Percentiles rank a stretch among this genome's conserved stretches.
phyloP scores from a whole-genome alignment of 2,329 filamentous ascomycete species.

The Graphilbum sp. region DNA sequence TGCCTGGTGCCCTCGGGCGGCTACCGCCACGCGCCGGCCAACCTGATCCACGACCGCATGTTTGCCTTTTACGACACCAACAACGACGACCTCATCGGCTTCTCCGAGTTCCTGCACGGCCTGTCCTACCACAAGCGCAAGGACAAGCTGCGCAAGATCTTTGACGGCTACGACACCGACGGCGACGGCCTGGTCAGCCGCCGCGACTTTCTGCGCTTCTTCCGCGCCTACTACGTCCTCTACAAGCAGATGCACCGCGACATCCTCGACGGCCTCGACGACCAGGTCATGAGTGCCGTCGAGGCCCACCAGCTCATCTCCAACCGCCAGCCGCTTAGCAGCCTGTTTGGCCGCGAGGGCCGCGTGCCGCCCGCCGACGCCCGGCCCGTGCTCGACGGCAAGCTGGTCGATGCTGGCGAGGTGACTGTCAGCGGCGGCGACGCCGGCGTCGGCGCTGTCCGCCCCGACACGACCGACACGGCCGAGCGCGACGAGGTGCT shows the following conservation, averaged over 20 bases:
- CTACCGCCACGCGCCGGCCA: conserved; percentile 61
- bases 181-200: conserved; percentile 72
- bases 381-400: conserved; percentile 48
- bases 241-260: conserved; percentile 83
- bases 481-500: conserved; percentile 9
- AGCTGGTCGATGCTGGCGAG: conserved; percentile 49
- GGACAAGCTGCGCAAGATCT: conserved; percentile 12
- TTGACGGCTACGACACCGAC: conserved; percentile 84
- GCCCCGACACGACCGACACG: conserved; percentile 6
- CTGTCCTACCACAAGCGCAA: conserved; percentile 46
- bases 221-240: conserved; percentile 79
- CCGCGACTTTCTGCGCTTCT: conserved; percentile 79
- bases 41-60: conserved; percentile 88
- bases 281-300: conserved; percentile 59
- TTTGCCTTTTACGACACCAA: conserved; percentile 95
- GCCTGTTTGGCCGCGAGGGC: conserved; percentile 56
- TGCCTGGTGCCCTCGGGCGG: conserved; percentile 77
- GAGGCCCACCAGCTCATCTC: conserved; percentile 63
- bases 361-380: conserved; percentile 47
- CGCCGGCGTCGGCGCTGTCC: conserved; percentile 23
- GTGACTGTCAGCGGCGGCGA: conserved; percentile 45
- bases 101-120: conserved; percentile 78
- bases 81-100: conserved; percentile 74
- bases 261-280: conserved; percentile 60
- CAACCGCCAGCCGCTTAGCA: conserved; percentile 59